Evolutionary conservation across 257 asterid genomes (phyloP).

Genomic region (Solanum tacnaense): DNA sequence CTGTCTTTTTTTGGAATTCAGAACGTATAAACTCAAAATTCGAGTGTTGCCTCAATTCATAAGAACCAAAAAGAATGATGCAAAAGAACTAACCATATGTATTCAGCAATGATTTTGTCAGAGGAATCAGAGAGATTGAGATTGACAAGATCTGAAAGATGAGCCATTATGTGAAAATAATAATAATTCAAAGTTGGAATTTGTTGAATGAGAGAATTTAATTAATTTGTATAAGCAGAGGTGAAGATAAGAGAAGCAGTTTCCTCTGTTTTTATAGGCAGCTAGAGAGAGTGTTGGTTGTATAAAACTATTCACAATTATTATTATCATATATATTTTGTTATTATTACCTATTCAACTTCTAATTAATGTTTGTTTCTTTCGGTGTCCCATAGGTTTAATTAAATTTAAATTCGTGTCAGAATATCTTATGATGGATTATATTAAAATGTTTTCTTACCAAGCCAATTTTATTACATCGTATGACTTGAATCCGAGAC

Average conservation of each 20-base stretch:
- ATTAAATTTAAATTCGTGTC: background rate
- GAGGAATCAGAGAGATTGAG: slow-evolving; percentile 49
- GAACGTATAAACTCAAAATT: background rate
- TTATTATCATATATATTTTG: background rate
- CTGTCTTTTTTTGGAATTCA: background rate
- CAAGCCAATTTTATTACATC: background rate
- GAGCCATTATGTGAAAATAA: slow-evolving; percentile 31
- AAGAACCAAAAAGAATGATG: background rate
- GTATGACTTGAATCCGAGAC: too few species aligned
- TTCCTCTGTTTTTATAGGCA: background rate
- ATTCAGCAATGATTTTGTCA: slow-evolving; percentile 56
- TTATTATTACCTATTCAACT: background rate
- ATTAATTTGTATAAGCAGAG: background rate
- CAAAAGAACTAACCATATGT: slow-evolving; percentile 45
- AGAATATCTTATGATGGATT: background rate
- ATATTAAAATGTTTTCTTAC: background rate
- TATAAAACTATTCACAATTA: background rate
- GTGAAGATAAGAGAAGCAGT: background rate
- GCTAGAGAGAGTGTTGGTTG: background rate
- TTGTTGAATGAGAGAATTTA: background rate
- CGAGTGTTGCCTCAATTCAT: background rate
- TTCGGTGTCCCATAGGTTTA: background rate
- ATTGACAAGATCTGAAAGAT: slow-evolving; percentile 48
- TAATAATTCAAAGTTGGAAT: background rate
- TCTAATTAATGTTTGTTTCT: background rate